Percentiles rank a stretch among this genome's conserved stretches.
These are phyloP conservation scores for Pseudoturritis turrita DNA, from an alignment of 345 rosid species.

Conservation along the genomic window DNA sequence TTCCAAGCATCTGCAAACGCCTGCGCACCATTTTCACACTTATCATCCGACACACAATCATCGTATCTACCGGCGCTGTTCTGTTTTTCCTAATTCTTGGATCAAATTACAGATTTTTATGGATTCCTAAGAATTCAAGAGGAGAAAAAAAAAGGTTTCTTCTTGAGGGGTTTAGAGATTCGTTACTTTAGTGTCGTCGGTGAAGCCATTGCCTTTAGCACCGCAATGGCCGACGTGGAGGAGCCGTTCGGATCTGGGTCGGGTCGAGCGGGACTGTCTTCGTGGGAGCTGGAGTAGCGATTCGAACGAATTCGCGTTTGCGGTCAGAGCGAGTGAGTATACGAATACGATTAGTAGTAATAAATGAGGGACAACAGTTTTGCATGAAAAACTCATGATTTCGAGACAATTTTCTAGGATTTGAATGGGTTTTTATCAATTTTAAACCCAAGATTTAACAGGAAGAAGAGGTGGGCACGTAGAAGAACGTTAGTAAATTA, in stretches of 20 bases:
- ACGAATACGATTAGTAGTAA: background rate
- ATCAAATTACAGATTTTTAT: background rate
- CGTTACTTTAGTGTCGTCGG: constrained; percentile 63
- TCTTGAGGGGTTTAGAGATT: background rate
- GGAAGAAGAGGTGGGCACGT: background rate
- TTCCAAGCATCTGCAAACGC: constrained; percentile 66
- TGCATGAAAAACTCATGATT: constrained; percentile 16
- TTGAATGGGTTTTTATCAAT: background rate
- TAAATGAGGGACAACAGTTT: background rate
- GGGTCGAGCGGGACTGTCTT: constrained; percentile 30
- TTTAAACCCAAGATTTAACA: background rate
- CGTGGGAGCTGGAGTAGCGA: constrained; percentile 56
- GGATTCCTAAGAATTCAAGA: no score
- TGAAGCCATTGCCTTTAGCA: constrained; percentile 65
- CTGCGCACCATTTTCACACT: constrained; percentile 36
- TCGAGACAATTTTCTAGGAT: background rate
- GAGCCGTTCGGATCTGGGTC: constrained; percentile 52
- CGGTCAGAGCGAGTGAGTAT: constrained; percentile 19
- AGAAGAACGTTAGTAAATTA: background rate
- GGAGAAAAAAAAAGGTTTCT: background rate
- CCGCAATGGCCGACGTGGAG: constrained; percentile 54
- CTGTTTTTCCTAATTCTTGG: background rate
- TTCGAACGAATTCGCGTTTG: constrained; percentile 42
- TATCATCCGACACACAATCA: background rate
- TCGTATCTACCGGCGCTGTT: background rate